Evolutionary conservation across 2,329 filamentous ascomycete species (phyloP).

Genomic region (Sporothrix phasma): DNA sequence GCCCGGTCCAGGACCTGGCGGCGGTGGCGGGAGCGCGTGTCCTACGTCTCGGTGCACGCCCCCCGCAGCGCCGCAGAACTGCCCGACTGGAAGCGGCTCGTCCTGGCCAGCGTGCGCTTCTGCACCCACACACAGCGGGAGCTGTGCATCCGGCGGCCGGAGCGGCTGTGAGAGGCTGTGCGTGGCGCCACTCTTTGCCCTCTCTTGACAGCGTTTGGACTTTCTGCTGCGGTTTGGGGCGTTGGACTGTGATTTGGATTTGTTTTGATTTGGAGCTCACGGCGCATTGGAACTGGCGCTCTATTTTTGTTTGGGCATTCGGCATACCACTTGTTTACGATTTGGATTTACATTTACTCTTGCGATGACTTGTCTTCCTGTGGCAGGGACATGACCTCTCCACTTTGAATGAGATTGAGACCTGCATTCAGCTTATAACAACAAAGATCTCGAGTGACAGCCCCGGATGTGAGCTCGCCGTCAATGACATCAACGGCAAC

Average conservation of each 20-base stretch:
- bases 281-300: neutral
- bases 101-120: conserved; percentile 19
- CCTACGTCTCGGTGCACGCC: conserved; percentile 32
- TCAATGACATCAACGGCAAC: too few species aligned
- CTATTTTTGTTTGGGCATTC: too few species aligned
- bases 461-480: too few species aligned
- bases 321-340: neutral
- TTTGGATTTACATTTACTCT: neutral
- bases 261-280: neutral
- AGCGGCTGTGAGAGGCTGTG: conserved; percentile 3
- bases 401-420: neutral
- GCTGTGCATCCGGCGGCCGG: conserved; percentile 12
- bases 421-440: too few species aligned
- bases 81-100: conserved; percentile 25
- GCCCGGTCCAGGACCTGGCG: conserved; percentile 20
- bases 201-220: neutral
- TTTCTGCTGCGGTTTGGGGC: neutral
- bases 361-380: neutral
- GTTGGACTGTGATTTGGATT: too few species aligned
- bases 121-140: conserved; percentile 10
- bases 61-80: conserved; percentile 30
- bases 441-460: too few species aligned
- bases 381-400: neutral
- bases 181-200: neutral
- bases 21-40: neutral